phyloP scores from a whole-genome alignment of 78 protist genomes.

The Cavenderia fasciculata region DNA sequence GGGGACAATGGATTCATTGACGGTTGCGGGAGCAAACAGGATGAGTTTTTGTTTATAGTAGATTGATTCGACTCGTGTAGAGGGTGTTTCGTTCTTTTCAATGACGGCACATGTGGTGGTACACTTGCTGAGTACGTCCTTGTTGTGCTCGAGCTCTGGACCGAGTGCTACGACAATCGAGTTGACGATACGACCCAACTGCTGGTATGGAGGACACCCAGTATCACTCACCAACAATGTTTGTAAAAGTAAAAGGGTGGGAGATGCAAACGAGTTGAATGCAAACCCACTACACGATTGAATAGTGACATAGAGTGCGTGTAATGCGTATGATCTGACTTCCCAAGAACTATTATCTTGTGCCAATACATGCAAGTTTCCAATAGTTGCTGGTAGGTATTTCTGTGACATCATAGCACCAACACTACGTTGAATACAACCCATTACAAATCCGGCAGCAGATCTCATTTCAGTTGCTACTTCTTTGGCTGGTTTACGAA shows the following conservation, averaged over 20 bases:
- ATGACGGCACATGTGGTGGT: conserved; percentile 37
- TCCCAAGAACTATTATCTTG: conserved; percentile 35
- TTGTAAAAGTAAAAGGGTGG: conserved; percentile 47
- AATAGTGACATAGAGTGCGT: conserved; percentile 41
- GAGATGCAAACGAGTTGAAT: conserved; percentile 60
- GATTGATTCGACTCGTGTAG: conserved; percentile 33
- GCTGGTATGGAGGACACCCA: conserved; percentile 69
- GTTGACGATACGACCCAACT: conserved; percentile 66
- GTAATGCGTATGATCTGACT: conserved; percentile 44
- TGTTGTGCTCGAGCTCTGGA: conserved; percentile 25
- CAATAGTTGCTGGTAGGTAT: conserved; percentile 53
- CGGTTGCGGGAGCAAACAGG: conserved; percentile 63
- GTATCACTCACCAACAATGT: conserved; percentile 18
- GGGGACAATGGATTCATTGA: conserved; percentile 8
- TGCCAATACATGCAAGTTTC: conserved; percentile 61
- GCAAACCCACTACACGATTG: conserved; percentile 46
- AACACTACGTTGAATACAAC: conserved; percentile 58
- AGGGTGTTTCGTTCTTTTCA: neutral
- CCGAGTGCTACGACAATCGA: conserved; percentile 68
- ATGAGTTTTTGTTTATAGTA: conserved; percentile 62
- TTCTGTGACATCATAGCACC: conserved; percentile 78
- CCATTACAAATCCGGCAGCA: conserved; percentile 47
- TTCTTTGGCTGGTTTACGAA: conserved; percentile 32
- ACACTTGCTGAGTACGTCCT: conserved; percentile 27
- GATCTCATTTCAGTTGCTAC: conserved; percentile 27